phyloP scores from a whole-genome alignment of 148 eudicot genomes.

The Rhododendron mucronatum region DNA sequence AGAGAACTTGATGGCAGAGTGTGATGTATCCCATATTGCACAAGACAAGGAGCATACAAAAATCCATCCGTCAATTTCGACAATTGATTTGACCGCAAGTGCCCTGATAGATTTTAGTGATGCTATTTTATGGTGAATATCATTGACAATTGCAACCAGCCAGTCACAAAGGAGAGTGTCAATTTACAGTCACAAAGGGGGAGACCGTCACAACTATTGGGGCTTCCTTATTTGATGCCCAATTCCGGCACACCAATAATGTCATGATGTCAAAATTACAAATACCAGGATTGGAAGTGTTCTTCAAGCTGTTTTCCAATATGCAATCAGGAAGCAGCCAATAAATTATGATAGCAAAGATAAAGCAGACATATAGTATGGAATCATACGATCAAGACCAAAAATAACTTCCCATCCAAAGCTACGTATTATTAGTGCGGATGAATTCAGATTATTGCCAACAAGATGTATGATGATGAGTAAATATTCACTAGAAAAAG shows the following conservation, averaged over 20 bases:
- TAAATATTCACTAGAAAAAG: not conserved
- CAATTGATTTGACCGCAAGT: not conserved
- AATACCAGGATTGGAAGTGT: not conserved
- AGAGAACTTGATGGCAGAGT: constrained; percentile 2
- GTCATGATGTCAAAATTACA: not conserved
- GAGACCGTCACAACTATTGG: not conserved
- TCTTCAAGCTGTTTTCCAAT: not conserved
- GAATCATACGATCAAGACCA: not conserved
- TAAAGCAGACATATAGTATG: not conserved
- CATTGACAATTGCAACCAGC: not conserved
- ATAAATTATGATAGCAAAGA: not conserved
- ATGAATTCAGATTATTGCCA: not conserved
- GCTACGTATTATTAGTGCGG: not conserved
- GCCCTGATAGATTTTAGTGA: not conserved
- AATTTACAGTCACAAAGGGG: not conserved
- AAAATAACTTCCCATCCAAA: not conserved
- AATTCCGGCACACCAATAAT: not conserved
- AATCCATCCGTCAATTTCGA: not conserved
- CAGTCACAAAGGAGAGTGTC: not conserved
- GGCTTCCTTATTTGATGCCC: not conserved
- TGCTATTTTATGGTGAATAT: not conserved
- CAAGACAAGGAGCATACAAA: not conserved
- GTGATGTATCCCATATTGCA: not conserved
- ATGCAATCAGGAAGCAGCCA: not conserved
- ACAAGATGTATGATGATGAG: not conserved